These are phyloP conservation scores for Cystofilobasidium bisporidii DNA, from an alignment of 768 basidiomycete genomes.

Conservation along the genomic window DNA sequence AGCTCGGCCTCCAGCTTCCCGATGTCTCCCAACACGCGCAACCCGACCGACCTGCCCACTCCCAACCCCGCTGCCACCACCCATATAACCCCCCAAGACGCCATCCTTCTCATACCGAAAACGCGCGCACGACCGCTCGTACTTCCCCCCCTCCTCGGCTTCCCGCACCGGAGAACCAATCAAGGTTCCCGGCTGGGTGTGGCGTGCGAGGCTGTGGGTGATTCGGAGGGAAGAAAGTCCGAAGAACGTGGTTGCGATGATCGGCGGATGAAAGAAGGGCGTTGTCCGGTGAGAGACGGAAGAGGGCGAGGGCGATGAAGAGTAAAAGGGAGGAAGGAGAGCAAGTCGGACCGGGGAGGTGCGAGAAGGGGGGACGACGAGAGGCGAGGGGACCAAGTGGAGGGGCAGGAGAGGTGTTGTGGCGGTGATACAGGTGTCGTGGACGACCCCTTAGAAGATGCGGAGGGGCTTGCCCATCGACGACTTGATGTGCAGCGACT, in stretches of 20 bases:
- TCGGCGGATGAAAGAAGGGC: no score
- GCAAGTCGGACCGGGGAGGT: background rate
- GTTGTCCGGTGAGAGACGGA: background rate
- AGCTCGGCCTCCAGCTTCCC: no score
- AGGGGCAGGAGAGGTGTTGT: background rate
- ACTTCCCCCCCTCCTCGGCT: background rate
- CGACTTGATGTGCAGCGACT: constrained; percentile 94
- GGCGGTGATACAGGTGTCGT: constrained; percentile 9
- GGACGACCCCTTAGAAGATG: constrained; percentile 18
- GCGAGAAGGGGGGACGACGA: background rate
- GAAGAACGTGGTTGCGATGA: no score
- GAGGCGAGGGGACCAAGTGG: background rate
- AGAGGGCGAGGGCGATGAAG: background rate
- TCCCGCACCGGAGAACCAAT: constrained; percentile 4
- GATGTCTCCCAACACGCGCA: no score
- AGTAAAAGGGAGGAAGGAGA: background rate
- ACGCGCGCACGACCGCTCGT: no score
- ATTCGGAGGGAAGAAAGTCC: constrained; percentile 1
- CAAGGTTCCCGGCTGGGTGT: constrained; percentile 19
- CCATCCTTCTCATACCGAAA: no score
- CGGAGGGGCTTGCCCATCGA: constrained; percentile 77
- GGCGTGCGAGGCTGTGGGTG: constrained; percentile 27
- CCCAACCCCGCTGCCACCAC: no score
- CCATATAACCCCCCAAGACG: no score
- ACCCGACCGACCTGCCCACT: no score